phyloP scores from a whole-genome alignment of 164 flowering plant species.

The grape (Vitis vinifera) region DNA sequence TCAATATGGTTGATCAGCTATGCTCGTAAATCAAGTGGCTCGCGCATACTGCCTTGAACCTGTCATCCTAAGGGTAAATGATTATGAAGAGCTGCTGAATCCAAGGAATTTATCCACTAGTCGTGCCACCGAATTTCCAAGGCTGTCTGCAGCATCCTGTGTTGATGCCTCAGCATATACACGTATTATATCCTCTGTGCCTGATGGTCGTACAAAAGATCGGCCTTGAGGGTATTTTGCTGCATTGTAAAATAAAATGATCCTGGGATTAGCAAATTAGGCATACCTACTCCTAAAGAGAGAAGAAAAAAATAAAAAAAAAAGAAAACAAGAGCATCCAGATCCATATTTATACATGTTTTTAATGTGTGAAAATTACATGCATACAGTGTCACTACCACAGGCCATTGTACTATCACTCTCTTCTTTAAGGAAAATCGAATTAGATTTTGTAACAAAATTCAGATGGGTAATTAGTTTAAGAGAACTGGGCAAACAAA shows the following conservation, averaged over 20 bases:
- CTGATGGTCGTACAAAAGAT: constrained; percentile 88
- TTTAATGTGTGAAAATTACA: too few species aligned
- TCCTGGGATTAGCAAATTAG: neutral
- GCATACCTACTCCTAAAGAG: neutral
- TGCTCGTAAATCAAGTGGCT: too few species aligned
- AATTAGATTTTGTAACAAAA: too few species aligned
- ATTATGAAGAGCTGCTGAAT: constrained; percentile 11
- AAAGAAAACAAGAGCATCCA: neutral
- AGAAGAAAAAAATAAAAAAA: neutral
- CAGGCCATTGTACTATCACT: too few species aligned
- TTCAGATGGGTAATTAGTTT: too few species aligned
- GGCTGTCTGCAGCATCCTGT: constrained; percentile 73
- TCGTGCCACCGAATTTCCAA: constrained; percentile 72
- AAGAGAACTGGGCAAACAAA: too few species aligned
- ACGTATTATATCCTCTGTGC: constrained; percentile 93
- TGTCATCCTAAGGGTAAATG: neutral
- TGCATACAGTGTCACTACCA: too few species aligned
- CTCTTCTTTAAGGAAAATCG: too few species aligned
- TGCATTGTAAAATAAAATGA: constrained; percentile 26
- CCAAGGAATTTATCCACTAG: constrained; percentile 68
- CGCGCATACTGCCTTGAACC: too few species aligned
- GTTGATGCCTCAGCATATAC: constrained; percentile 94
- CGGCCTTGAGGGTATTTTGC: constrained; percentile 74
- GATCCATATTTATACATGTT: too few species aligned
- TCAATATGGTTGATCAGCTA: too few species aligned